These are phyloP conservation scores for Zasmidium citrigriseum DNA, from an alignment of 2,329 filamentous ascomycete species.

Conservation along the genomic window DNA sequence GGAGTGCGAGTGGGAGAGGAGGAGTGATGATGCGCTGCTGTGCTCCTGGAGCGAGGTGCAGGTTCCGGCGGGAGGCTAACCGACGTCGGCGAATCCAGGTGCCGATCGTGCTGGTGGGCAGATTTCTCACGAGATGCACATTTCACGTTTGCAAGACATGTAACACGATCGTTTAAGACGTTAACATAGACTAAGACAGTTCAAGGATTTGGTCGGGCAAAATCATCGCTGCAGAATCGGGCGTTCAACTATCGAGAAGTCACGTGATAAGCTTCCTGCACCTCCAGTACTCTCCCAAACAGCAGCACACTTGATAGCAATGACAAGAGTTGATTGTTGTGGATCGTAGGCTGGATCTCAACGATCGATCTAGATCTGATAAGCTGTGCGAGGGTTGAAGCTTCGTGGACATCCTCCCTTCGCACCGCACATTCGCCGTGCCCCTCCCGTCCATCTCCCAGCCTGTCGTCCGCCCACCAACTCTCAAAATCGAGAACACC, in stretches of 20 bases:
- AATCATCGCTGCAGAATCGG: no score
- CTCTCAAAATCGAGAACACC: background rate
- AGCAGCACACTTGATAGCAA: no score
- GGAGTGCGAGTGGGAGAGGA: no score
- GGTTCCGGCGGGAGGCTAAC: background rate
- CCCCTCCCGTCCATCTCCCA: constrained; percentile 1
- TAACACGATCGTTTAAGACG: no score
- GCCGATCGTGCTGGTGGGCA: background rate
- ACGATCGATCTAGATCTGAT: background rate
- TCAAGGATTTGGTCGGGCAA: no score
- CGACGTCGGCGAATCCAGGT: background rate
- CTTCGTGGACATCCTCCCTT: background rate
- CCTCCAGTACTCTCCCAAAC: no score
- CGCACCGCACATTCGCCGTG: constrained; percentile 1
- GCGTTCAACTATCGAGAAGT: no score
- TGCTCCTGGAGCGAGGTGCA: background rate
- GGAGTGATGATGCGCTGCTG: background rate
- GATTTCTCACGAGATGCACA: background rate
- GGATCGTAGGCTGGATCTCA: background rate
- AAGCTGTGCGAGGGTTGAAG: background rate
- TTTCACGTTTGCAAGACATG: no score
- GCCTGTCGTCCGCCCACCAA: background rate
- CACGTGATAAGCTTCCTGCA: no score
- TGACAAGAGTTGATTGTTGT: background rate
- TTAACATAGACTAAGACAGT: no score